Conservation (phyloP, 1,139 yeast genomes). For the Waltiozyma solani region DNA sequence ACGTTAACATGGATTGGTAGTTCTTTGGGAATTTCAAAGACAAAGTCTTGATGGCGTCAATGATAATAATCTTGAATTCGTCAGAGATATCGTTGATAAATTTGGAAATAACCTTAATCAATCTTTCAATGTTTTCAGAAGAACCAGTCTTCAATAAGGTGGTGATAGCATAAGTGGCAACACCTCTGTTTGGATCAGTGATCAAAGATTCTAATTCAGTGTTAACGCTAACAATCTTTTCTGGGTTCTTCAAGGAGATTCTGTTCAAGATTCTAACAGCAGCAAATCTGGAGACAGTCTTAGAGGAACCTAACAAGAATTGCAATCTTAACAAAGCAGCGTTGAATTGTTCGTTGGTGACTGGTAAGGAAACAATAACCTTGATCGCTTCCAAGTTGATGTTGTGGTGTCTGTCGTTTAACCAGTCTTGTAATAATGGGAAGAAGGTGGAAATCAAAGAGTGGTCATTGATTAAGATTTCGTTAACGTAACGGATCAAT, state of each 20-base stretch:
- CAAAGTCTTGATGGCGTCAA: slow-evolving; percentile 87
- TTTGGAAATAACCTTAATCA: slow-evolving; percentile 78
- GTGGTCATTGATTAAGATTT: slow-evolving; percentile 50
- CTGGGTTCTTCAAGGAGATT: slow-evolving; percentile 76
- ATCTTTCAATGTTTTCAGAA: slow-evolving; percentile 80
- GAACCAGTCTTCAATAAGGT: slow-evolving; percentile 93
- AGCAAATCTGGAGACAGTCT: slow-evolving; percentile 84
- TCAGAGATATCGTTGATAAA: slow-evolving; percentile 93
- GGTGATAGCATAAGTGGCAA: slow-evolving; percentile 98
- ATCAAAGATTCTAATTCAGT: slow-evolving; percentile 79
- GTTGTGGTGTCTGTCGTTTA: slow-evolving; percentile 78
- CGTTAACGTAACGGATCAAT: slow-evolving; percentile 73
- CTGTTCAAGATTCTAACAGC: slow-evolving; percentile 86
- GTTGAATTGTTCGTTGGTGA: slow-evolving; percentile 54
- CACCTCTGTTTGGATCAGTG: slow-evolving; percentile 80
- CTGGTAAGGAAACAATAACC: slow-evolving; percentile 56
- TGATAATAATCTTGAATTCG: slow-evolving; percentile 89
- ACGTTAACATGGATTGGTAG: slow-evolving; percentile 71
- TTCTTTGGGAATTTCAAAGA: slow-evolving; percentile 91
- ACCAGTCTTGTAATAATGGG: slow-evolving; percentile 60
- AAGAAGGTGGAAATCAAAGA: slow-evolving; percentile 35
- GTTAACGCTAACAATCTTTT: slow-evolving; percentile 61
- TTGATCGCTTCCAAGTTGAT: slow-evolving; percentile 93
- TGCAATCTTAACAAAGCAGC: slow-evolving; percentile 65
- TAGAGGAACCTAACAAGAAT: slow-evolving; percentile 73